Percentiles rank a stretch among this genome's conserved stretches.
These are phyloP conservation scores for Amanita muscaria DNA, from an alignment of 768 basidiomycete species.

Conservation along the genomic window DNA sequence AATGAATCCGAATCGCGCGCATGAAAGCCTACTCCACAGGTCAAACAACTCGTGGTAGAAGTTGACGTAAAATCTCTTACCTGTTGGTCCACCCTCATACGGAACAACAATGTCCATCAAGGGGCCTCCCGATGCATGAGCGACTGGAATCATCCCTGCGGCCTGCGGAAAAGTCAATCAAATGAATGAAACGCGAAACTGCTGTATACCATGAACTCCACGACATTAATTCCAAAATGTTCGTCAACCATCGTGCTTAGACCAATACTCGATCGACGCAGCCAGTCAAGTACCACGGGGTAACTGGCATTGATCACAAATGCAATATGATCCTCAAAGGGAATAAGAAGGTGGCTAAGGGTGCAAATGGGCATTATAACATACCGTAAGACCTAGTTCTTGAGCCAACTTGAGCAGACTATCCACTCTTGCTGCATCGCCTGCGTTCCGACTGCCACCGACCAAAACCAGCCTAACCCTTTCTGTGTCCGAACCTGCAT, in stretches of 20 bases:
- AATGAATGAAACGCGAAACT: slow-evolving; percentile 6
- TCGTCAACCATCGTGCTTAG: slow-evolving; percentile 97
- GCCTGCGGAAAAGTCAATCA: slow-evolving; percentile 41
- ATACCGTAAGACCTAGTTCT: slow-evolving; percentile 58
- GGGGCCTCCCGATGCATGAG: slow-evolving; percentile 91
- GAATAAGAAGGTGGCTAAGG: slow-evolving; percentile 4
- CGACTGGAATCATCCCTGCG: slow-evolving; percentile 86
- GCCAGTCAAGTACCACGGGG: slow-evolving; percentile 54
- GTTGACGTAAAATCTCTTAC: slow-evolving; percentile 21
- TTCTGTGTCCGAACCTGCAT: slow-evolving; percentile 22
- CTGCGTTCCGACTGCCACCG: slow-evolving; percentile 77
- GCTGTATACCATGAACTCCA: slow-evolving; percentile 90
- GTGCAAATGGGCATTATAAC: slow-evolving; percentile 11
- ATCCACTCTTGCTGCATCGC: slow-evolving; percentile 63
- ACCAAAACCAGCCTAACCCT: slow-evolving; percentile 62
- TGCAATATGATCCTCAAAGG: slow-evolving; percentile 51
- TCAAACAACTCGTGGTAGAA: background rate
- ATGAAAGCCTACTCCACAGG: slow-evolving; percentile 54
- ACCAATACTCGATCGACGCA: slow-evolving; percentile 73
- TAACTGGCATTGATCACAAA: slow-evolving; percentile 85
- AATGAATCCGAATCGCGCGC: slow-evolving; percentile 59
- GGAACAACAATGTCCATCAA: slow-evolving; percentile 87
- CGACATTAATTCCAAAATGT: slow-evolving; percentile 96
- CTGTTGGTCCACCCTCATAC: slow-evolving; percentile 59
- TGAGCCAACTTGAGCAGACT: slow-evolving; percentile 47